These are phyloP conservation scores for Trametes gibbosa DNA, from an alignment of 768 basidiomycete species.

Conservation along the genomic window DNA sequence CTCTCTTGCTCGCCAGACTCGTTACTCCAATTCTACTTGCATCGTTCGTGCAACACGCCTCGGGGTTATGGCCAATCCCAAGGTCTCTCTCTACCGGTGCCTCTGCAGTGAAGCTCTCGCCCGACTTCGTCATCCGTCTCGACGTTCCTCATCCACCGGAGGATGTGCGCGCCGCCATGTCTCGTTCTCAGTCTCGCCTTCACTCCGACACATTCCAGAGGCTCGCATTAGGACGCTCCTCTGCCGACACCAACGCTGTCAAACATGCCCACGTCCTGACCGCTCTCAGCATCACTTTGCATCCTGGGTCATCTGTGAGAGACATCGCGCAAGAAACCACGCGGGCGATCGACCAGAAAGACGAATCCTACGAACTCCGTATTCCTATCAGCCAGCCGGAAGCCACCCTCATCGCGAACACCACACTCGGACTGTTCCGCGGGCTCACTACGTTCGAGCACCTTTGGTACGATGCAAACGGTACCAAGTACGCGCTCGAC, in stretches of 20 bases:
- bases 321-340: constrained; percentile 38
- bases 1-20: neutral
- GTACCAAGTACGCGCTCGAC: constrained; percentile 36
- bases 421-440: constrained; percentile 48
- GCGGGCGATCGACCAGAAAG: constrained; percentile 33
- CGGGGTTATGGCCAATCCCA: constrained; percentile 34
- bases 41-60: neutral
- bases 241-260: constrained; percentile 31
- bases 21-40: neutral
- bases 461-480: constrained; percentile 43
- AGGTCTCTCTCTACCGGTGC: constrained; percentile 24
- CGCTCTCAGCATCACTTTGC: constrained; percentile 30
- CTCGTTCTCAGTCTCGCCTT: constrained; percentile 31
- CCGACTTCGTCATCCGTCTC: constrained; percentile 46
- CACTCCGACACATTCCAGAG: constrained; percentile 37
- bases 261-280: constrained; percentile 25
- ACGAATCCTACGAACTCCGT: constrained; percentile 44
- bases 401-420: constrained; percentile 42
- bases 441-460: constrained; percentile 57
- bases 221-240: constrained; percentile 41
- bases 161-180: constrained; percentile 36
- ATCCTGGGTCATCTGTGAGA: constrained; percentile 11
- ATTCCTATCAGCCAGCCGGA: constrained; percentile 36
- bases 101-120: constrained; percentile 36
- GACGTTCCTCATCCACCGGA: constrained; percentile 31